phyloP scores from a whole-genome alignment of 768 basidiomycete species.

The Russula olivacea region DNA sequence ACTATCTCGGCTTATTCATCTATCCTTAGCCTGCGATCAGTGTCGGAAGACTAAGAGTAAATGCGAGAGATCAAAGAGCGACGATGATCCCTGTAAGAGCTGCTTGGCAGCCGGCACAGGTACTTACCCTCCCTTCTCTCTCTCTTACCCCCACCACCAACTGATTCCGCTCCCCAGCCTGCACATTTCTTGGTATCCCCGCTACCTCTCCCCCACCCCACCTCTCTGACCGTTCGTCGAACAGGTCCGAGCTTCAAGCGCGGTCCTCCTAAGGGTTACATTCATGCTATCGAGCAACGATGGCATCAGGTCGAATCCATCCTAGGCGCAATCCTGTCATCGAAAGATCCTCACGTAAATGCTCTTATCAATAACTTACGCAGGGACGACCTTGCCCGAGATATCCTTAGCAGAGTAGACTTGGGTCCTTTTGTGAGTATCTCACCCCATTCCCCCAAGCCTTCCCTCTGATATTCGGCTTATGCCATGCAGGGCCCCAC shows the following conservation, averaged over 20 bases:
- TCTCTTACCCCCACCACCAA: slow-evolving; percentile 25
- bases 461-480: slow-evolving; percentile 6
- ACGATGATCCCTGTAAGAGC: slow-evolving; percentile 53
- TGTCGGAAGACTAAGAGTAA: slow-evolving; percentile 87
- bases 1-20: neutral
- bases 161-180: slow-evolving; percentile 38
- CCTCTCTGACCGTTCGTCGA: slow-evolving; percentile 1
- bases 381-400: slow-evolving; percentile 68
- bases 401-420: slow-evolving; percentile 72
- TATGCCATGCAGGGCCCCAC: slow-evolving; percentile 50
- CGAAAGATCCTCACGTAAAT: slow-evolving; percentile 59
- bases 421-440: slow-evolving; percentile 67
- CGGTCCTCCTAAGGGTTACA: slow-evolving; percentile 86
- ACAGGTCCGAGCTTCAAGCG: slow-evolving; percentile 75
- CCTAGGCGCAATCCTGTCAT: slow-evolving; percentile 75
- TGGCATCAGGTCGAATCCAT: slow-evolving; percentile 91
- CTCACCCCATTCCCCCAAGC: neutral
- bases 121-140: slow-evolving; percentile 25
- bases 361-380: slow-evolving; percentile 55
- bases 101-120: slow-evolving; percentile 53
- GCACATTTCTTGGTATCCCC: slow-evolving; percentile 56
- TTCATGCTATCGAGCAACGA: slow-evolving; percentile 85
- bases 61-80: slow-evolving; percentile 55
- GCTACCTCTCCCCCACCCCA: neutral
- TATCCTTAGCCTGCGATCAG: slow-evolving; percentile 66